Evolutionary conservation across 2,329 filamentous ascomycete species (phyloP), one percentile per base, ranked within the genome.

Genomic region (Penicillium corylophilum): DNA sequence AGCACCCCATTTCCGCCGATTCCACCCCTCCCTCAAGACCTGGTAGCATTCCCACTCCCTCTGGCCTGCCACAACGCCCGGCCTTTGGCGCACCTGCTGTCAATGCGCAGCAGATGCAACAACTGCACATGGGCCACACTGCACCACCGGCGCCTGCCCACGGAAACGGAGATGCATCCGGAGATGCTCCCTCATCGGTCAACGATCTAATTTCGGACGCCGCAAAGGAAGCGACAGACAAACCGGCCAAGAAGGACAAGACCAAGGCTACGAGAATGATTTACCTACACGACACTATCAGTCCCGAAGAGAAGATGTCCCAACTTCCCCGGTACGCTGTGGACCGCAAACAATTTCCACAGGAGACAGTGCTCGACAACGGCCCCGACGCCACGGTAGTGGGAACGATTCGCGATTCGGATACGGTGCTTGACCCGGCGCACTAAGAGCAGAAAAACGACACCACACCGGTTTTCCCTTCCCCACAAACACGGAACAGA

Each of bases 271-370:
- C 76, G 62, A 77, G 83, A 69, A 86, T 96, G 82, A 79, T 95
- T 26, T 96, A 94, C 75, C 85, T 85, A 56, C 89, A 95, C 67
- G 84, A 87, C 46, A 86, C 88, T 52, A 77, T 85, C 65, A 94
- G 89, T 64, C 89, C 90, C 1, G 92, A 96, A 76, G 92, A 96
- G 79, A 90, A 86, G 74, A 91, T 95, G 89, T 87, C 90, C 24
- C 75, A 77, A 67, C 76, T 94, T 75, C 79, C 88, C 55, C 86
- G 84, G 72, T 96, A 95, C 76, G 84, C 86, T 63, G 88, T 83
- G 70, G 76, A 77, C 65, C 81, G 80, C 64, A 70, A 74, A 60
- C 67, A 63, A 48, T 71, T 67, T 62, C 62, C 57, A 46, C 66
- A 50, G 40, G 50, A 74, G 52, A 74, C 69, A 53, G 64, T 58